A percentile compares a stretch with the other conserved stretches of the same genome.
These are phyloP conservation scores for Puccinia coronata DNA, from an alignment of 1,284 basidiomycete species.

Conservation along the genomic window DNA sequence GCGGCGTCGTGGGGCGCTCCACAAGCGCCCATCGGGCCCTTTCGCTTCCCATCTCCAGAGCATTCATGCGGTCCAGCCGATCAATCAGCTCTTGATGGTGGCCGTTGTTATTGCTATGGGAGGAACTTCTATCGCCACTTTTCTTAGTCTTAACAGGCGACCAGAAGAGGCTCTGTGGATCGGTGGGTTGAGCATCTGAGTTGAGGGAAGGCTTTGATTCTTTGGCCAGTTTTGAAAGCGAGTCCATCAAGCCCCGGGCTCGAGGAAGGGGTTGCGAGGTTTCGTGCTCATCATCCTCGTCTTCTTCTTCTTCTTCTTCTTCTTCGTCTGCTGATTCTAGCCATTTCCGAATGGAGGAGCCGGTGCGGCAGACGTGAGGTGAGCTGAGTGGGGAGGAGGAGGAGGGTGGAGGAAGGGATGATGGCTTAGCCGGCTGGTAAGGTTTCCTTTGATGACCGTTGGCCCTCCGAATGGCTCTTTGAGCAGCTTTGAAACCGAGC, in stretches of 20 bases:
- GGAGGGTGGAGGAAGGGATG: background rate
- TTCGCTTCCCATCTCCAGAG: background rate
- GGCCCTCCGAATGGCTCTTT: conserved; percentile 16
- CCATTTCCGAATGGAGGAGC: conserved; percentile 11
- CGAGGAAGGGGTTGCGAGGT: background rate
- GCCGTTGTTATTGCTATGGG: background rate
- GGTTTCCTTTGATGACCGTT: background rate
- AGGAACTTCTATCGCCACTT: background rate
- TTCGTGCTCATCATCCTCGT: background rate
- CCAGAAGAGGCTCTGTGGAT: conserved; percentile 11
- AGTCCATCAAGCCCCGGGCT: conserved; percentile 1
- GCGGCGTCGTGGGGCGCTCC: background rate
- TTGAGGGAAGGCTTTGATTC: background rate
- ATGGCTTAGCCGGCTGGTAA: background rate
- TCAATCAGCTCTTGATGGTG: background rate
- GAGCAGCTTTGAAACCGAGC: conserved; percentile 23
- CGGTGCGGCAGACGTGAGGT: conserved; percentile 5
- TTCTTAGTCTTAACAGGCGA: background rate
- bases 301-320: background rate
- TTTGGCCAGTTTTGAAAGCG: conserved; percentile 2
- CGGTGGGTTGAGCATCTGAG: background rate
- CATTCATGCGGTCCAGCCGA: background rate
- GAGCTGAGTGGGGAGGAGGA: background rate
- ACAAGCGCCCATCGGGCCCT: background rate
- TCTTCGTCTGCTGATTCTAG: conserved; percentile 28